phyloP scores from a whole-genome alignment of 177 flowering plant species.

The Vitis hybrid region DNA sequence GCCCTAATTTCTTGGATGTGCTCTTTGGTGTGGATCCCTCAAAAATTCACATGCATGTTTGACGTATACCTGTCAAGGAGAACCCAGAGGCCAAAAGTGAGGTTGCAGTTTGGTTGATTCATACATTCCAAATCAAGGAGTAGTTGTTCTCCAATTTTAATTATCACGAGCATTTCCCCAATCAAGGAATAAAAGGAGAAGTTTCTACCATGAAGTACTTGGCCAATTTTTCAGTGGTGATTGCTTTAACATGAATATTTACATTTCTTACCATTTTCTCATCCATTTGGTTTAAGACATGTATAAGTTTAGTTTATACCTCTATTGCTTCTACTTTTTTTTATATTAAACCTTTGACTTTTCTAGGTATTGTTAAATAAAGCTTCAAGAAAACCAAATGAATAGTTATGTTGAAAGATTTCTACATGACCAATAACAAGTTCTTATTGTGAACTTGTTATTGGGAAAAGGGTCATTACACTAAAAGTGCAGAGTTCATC shows the following conservation, averaged over 20 bases:
- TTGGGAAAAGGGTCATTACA: too few relatives aligned
- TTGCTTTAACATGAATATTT: constrained; percentile 45
- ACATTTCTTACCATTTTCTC: constrained; percentile 56
- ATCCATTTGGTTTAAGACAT: constrained; percentile 58
- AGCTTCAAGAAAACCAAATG: constrained; percentile 22
- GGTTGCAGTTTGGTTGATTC: constrained; percentile 64
- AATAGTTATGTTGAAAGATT: background rate
- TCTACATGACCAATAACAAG: background rate
- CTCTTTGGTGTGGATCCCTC: constrained; percentile 79
- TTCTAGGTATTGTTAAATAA: constrained; percentile 21
- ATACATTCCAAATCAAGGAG: constrained; percentile 61
- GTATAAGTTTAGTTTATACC: constrained; percentile 50
- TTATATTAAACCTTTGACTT: constrained; percentile 47
- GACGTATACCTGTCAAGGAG: constrained; percentile 50
- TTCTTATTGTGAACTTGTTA: background rate
- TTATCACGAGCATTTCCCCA: constrained; percentile 64
- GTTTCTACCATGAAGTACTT: constrained; percentile 56
- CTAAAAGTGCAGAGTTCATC: too few relatives aligned
- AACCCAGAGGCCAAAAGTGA: constrained; percentile 57
- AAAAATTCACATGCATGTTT: constrained; percentile 83
- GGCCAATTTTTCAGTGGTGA: constrained; percentile 38
- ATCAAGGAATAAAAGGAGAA: constrained; percentile 53
- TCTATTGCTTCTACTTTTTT: constrained; percentile 57
- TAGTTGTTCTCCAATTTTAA: constrained; percentile 64
- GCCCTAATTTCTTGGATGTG: constrained; percentile 77